These are phyloP conservation scores for Suzukiozyma palmioleophila DNA, from an alignment of 1,139 yeast species.

Conservation along the genomic window DNA sequence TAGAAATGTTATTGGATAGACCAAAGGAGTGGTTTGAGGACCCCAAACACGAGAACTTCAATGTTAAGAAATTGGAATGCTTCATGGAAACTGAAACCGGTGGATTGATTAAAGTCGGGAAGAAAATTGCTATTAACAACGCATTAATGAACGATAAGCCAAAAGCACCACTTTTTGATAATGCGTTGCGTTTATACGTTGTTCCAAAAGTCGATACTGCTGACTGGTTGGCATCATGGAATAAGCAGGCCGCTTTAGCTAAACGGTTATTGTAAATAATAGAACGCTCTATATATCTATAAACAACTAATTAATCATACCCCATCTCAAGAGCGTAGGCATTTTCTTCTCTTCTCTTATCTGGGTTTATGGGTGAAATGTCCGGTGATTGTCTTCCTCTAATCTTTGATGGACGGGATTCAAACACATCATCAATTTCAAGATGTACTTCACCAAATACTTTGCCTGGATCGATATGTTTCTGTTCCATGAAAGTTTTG, in stretches of 20 bases:
- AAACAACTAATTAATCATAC: slow-evolving; percentile 19
- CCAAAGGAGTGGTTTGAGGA: slow-evolving; percentile 71
- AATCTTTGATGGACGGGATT: slow-evolving; percentile 41
- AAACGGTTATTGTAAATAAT: slow-evolving; percentile 28
- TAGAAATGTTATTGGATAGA: slow-evolving; percentile 54
- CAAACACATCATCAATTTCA: slow-evolving; percentile 66
- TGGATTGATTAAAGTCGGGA: slow-evolving; percentile 83
- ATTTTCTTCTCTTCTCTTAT: slow-evolving; percentile 40
- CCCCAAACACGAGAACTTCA: slow-evolving; percentile 58
- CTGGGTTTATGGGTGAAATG: slow-evolving; percentile 22
- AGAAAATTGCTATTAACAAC: slow-evolving; percentile 61
- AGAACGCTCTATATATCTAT: not conserved
- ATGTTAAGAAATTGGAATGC: slow-evolving; percentile 57
- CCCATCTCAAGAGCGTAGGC: slow-evolving; percentile 54
- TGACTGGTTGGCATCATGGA: slow-evolving; percentile 65
- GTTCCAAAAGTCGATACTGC: slow-evolving; percentile 71
- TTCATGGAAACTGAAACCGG: slow-evolving; percentile 81
- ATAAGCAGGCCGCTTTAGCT: slow-evolving; percentile 57
- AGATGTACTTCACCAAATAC: slow-evolving; percentile 77
- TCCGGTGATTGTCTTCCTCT: slow-evolving; percentile 61
- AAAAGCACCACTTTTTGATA: slow-evolving; percentile 74
- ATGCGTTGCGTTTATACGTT: slow-evolving; percentile 65
- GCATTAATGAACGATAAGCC: slow-evolving; percentile 63
- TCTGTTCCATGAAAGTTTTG: slow-evolving; percentile 51
- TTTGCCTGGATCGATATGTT: slow-evolving; percentile 59